A percentile compares a stretch with the other conserved stretches of the same genome.
Conservation (phyloP, 192 early-diverging fungal genomes). For the Backusella tarrabulga region DNA sequence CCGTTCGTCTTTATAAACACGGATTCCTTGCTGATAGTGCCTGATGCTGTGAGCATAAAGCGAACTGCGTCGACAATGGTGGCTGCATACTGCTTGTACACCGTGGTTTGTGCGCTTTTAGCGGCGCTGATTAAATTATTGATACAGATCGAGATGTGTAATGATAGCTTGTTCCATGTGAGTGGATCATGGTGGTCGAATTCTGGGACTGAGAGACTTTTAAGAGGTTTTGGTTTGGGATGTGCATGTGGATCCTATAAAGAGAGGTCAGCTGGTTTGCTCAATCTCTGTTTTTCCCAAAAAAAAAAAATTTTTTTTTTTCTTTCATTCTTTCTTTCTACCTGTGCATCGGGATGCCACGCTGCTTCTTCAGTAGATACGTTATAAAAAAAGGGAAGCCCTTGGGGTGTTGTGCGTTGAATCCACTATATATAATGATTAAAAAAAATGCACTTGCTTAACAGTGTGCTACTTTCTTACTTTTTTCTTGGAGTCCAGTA, state of each 20-base stretch:
- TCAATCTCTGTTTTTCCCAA: not conserved
- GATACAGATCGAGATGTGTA: constrained; percentile 47
- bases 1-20: constrained; percentile 49
- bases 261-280: not conserved
- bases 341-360: not conserved
- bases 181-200: constrained; percentile 27
- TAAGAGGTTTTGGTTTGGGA: not conserved
- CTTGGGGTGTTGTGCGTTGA: not conserved
- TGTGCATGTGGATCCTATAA: not conserved
- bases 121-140: constrained; percentile 53
- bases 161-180: constrained; percentile 53
- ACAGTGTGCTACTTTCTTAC: not conserved
- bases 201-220: not conserved
- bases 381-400: not conserved
- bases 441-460: not conserved
- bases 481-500: not conserved
- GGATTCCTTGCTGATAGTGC: constrained; percentile 66
- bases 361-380: not conserved
- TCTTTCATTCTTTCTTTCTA: not conserved
- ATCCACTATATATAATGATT: not conserved
- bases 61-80: constrained; percentile 77
- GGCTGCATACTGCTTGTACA: constrained; percentile 56
- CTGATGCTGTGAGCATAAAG: constrained; percentile 83
- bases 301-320: not conserved
- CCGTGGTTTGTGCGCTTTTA: constrained; percentile 48